These are phyloP conservation scores for Euphorbia celastroides DNA, from an alignment of 441 rosid genomes.

Conservation along the genomic window DNA sequence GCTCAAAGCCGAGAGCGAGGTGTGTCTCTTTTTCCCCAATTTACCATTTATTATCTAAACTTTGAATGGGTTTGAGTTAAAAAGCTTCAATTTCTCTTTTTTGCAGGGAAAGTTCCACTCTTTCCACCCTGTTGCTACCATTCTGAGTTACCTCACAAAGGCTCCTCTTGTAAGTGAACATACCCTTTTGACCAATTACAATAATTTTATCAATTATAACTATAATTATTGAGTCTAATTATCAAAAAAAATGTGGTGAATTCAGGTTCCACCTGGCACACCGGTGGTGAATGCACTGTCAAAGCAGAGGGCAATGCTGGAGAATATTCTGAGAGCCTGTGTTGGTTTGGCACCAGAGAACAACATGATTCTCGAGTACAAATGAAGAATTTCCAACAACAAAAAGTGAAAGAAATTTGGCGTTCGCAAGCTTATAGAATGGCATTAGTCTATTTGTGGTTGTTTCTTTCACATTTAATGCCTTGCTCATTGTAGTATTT, in stretches of 20 bases:
- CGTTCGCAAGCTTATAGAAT: slow-evolving; percentile 10
- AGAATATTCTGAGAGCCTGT: slow-evolving; percentile 91
- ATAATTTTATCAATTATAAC: too few relatives aligned
- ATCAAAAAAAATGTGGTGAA: background rate
- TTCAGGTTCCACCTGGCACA: slow-evolving; percentile 90
- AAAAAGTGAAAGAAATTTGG: too few relatives aligned
- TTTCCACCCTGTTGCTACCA: slow-evolving; percentile 95
- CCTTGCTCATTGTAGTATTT: slow-evolving; percentile 11
- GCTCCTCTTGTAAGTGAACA: slow-evolving; percentile 76
- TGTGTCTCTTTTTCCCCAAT: slow-evolving; percentile 14
- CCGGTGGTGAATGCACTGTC: slow-evolving; percentile 94
- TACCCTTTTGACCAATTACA: background rate
- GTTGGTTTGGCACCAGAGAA: slow-evolving; percentile 89
- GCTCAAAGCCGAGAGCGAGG: slow-evolving; percentile 87
- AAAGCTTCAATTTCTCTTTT: background rate
- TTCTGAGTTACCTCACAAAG: slow-evolving; percentile 93
- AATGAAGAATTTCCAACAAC: slow-evolving; percentile 30
- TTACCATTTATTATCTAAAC: background rate
- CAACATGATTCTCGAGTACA: slow-evolving; percentile 98
- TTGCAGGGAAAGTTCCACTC: slow-evolving; percentile 85
- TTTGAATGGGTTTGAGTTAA: background rate
- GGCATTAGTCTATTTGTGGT: background rate
- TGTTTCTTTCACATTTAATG: slow-evolving; percentile 12
- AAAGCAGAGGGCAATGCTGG: slow-evolving; percentile 95
- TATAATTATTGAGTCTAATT: too few relatives aligned